Percentiles rank a stretch among this genome's conserved stretches.
Evolutionary conservation across 1,284 basidiomycete species (phyloP).

Genomic region (Mycosarcoma maydis): DNA sequence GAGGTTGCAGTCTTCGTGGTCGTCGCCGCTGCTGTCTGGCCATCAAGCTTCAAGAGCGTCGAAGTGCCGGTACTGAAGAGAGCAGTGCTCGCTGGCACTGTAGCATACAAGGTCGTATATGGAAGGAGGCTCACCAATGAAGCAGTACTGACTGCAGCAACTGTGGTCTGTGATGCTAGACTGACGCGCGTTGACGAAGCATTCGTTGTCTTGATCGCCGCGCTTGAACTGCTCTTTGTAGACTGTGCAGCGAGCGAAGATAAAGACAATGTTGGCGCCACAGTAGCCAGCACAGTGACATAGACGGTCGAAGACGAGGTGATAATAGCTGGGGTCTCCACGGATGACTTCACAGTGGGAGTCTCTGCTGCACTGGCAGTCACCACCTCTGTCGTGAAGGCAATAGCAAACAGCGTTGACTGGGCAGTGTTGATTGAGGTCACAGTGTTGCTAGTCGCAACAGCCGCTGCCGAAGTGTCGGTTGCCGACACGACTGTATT

Average conservation of each 20-base stretch:
- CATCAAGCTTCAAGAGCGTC: no score
- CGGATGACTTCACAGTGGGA: neutral
- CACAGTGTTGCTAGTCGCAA: neutral
- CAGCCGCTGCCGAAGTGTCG: neutral
- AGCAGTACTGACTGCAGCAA: no score
- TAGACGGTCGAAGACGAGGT: neutral
- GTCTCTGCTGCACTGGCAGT: slow-evolving; percentile 3
- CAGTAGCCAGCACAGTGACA: slow-evolving; percentile 5
- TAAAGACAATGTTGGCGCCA: neutral
- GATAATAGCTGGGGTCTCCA: neutral
- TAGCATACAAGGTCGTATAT: no score
- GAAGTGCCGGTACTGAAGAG: no score
- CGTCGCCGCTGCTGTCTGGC: neutral
- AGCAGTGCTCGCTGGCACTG: no score
- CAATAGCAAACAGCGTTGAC: slow-evolving; percentile 5
- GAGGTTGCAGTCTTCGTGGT: neutral
- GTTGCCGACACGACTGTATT: neutral
- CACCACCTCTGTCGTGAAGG: slow-evolving; percentile 2
- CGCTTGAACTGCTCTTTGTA: no score
- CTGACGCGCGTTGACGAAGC: no score
- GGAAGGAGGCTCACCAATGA: no score
- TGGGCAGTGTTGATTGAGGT: neutral
- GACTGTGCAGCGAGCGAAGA: neutral
- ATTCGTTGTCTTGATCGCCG: no score
- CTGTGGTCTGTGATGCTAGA: no score